Evolutionary conservation across 1,284 basidiomycete species (phyloP).

Genomic region (Malassezia nana): DNA sequence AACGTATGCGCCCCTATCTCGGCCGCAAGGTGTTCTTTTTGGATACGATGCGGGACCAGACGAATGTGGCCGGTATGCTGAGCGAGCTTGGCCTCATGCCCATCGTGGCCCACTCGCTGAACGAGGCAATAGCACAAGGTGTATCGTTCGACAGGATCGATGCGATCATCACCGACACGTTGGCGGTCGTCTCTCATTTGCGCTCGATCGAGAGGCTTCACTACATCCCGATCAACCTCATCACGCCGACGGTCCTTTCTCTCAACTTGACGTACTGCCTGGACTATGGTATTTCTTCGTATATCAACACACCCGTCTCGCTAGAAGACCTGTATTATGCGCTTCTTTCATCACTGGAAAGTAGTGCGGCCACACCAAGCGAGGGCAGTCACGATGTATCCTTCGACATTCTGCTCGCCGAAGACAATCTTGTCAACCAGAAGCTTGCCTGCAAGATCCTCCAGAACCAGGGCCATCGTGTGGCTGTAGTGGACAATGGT

Average conservation of each 20-base stretch:
- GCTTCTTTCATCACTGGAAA: constrained; percentile 85
- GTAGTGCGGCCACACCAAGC: constrained; percentile 73
- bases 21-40: constrained; percentile 64
- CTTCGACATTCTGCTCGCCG: constrained; percentile 89
- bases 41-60: constrained; percentile 69
- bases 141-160: constrained; percentile 80
- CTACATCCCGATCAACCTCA: constrained; percentile 92
- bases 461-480: constrained; percentile 88
- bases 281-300: constrained; percentile 79
- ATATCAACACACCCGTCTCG: constrained; percentile 79
- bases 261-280: constrained; percentile 56
- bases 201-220: constrained; percentile 86
- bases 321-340: constrained; percentile 83
- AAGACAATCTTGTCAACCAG: constrained; percentile 97
- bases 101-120: constrained; percentile 65
- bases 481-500: constrained; percentile 96
- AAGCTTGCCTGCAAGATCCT: constrained; percentile 92
- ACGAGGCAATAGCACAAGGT: constrained; percentile 62
- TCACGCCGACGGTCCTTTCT: constrained; percentile 54
- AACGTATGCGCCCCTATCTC: constrained; percentile 43
- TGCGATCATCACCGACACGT: constrained; percentile 85
- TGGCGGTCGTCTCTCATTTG: constrained; percentile 72
- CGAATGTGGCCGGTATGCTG: constrained; percentile 68
- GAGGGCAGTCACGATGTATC: constrained; percentile 66
- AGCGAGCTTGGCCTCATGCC: constrained; percentile 71